Conservation (phyloP, 2,329 filamentous ascomycete species). For the Talaromyces sp. region DNA sequence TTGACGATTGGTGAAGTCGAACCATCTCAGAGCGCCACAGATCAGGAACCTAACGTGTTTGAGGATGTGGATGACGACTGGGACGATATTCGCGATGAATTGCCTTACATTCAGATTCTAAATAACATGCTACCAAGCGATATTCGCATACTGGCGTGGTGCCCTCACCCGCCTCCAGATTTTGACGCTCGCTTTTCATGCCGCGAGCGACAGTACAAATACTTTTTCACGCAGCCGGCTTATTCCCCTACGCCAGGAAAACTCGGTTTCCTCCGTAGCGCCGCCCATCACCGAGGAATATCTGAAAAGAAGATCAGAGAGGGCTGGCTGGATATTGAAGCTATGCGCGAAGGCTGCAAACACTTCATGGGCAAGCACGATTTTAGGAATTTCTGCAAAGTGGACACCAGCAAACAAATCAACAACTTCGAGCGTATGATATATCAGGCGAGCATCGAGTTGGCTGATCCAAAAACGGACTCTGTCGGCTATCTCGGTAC, state of each 20-base stretch:
- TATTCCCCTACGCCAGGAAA: conserved; percentile 64
- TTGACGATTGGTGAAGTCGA: conserved; percentile 12
- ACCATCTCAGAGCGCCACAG: conserved; percentile 25
- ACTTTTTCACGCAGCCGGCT: conserved; percentile 95
- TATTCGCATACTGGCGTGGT: conserved; percentile 91
- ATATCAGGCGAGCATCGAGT: conserved; percentile 73
- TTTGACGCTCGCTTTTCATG: conserved; percentile 95
- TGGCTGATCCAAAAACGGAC: conserved; percentile 53
- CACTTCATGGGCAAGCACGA: conserved; percentile 80
- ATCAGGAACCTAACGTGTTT: background rate
- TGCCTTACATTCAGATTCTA: conserved; percentile 76
- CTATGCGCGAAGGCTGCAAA: conserved; percentile 78
- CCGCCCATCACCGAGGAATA: conserved; percentile 17
- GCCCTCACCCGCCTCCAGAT: conserved; percentile 68
- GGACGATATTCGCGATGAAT: conserved; percentile 71
- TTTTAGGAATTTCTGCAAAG: conserved; percentile 95
- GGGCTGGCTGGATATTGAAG: conserved; percentile 81
- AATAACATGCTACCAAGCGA: conserved; percentile 86
- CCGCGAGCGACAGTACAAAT: conserved; percentile 84
- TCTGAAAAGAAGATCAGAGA: conserved; percentile 42
- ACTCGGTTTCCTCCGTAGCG: conserved; percentile 43
- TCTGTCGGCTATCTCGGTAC: conserved; percentile 54
- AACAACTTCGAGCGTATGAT: conserved; percentile 76
- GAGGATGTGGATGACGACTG: conserved; percentile 35
- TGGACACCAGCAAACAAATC: conserved; percentile 86